phyloP scores from a whole-genome alignment of 1,284 basidiomycete genomes.

The Ceratobasidium theobromae region DNA sequence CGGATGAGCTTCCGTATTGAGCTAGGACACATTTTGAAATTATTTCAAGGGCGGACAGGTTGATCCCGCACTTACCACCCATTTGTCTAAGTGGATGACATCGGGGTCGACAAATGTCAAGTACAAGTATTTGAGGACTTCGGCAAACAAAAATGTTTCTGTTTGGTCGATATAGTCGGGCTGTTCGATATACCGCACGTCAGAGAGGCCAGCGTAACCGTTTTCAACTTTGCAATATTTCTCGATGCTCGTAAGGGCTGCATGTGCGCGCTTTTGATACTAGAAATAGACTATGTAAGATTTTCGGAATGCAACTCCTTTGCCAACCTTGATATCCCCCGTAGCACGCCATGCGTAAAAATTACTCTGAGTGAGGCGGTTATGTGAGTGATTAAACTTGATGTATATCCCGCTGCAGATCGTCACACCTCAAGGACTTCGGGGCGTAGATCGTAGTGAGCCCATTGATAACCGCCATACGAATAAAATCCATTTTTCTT shows the following conservation, averaged over 20 bases:
- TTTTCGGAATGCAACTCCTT: background rate
- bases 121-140: conserved; percentile 43
- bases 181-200: conserved; percentile 1
- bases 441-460: conserved; percentile 21
- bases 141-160: conserved; percentile 33
- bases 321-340: conserved; percentile 9
- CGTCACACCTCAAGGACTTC: conserved; percentile 22
- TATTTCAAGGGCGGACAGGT: no score
- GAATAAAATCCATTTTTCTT: conserved; percentile 22
- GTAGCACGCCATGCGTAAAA: conserved; percentile 28
- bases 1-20: conserved; percentile 28
- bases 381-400: background rate
- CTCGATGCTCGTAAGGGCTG: conserved; percentile 14
- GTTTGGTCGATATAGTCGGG: conserved; percentile 8
- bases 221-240: conserved; percentile 22
- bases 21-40: no score
- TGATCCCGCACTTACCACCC: conserved; percentile 42
- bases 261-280: conserved; percentile 23
- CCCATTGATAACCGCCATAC: conserved; percentile 4
- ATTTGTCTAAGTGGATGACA: conserved; percentile 64
- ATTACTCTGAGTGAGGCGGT: conserved; percentile 7
- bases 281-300: background rate
- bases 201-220: background rate
- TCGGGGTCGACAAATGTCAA: conserved; percentile 71
- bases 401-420: background rate